phyloP scores from a whole-genome alignment of 257 asterid species.

The Ballota nigra region DNA sequence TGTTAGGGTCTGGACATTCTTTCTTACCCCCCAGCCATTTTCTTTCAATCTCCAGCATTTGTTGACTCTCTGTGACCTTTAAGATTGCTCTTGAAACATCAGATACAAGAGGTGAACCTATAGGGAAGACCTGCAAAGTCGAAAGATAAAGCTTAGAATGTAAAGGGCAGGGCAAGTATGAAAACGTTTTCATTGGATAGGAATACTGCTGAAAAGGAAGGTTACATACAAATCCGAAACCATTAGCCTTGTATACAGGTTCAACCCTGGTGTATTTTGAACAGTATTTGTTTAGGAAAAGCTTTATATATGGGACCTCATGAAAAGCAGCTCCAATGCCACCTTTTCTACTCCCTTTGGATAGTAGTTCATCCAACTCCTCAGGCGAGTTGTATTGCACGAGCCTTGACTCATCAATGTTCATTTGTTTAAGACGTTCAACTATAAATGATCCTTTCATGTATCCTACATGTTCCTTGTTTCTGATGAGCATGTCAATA shows the following conservation, averaged over 20 bases:
- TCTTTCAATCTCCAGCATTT: conserved; percentile 30
- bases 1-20: conserved; percentile 19
- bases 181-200: not conserved
- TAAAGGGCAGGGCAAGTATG: not conserved
- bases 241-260: conserved; percentile 40
- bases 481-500: conserved; percentile 22
- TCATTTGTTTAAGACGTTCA: conserved; percentile 18
- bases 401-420: conserved; percentile 25
- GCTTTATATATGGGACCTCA: conserved; percentile 43
- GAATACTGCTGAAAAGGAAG: not conserved
- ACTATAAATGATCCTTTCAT: conserved; percentile 35
- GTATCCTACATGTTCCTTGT: conserved; percentile 33
- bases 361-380: conserved; percentile 26
- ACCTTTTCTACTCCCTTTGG: conserved; percentile 32
- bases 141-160: not conserved
- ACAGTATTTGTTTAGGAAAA: conserved; percentile 37
- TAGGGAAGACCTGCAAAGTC: conserved; percentile 39
- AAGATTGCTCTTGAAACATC: conserved; percentile 50
- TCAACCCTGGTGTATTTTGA: conserved; percentile 43
- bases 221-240: conserved; percentile 55
- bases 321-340: conserved; percentile 40
- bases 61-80: conserved; percentile 30
- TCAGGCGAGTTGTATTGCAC: conserved; percentile 18
- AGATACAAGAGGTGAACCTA: conserved; percentile 42
- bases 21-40: conserved; percentile 28